A percentile compares a stretch with the other conserved stretches of the same genome.
phyloP scores from a whole-genome alignment of 148 eudicot genomes.

The Camellia lanceoleosa region DNA sequence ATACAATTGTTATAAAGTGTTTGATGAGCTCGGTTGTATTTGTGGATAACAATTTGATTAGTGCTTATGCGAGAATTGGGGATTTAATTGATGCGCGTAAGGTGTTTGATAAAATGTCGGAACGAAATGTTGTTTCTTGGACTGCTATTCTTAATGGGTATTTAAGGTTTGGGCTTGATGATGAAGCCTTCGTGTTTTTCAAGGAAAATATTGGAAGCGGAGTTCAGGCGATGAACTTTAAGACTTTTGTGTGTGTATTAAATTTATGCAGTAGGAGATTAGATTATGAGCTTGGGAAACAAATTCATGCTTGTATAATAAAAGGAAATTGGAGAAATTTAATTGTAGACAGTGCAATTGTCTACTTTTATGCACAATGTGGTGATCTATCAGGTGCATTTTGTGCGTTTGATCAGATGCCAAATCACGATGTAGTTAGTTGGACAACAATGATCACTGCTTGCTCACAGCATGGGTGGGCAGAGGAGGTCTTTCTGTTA shows the following conservation, averaged over 20 bases:
- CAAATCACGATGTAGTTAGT: constrained; percentile 61
- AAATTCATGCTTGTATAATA: constrained; percentile 60
- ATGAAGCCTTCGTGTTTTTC: constrained; percentile 49
- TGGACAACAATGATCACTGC: constrained; percentile 86
- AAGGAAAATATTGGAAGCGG: constrained; percentile 39
- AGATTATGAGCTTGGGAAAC: constrained; percentile 61
- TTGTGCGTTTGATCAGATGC: constrained; percentile 55
- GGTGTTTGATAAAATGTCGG: constrained; percentile 25
- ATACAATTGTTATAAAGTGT: constrained; percentile 45
- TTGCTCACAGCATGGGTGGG: constrained; percentile 58
- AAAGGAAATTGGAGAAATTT: constrained; percentile 46
- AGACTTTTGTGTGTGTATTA: constrained; percentile 61
- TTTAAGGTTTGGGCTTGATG: constrained; percentile 45
- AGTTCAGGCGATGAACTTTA: constrained; percentile 38
- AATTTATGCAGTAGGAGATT: constrained; percentile 57
- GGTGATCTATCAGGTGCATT: constrained; percentile 57
- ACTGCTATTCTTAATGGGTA: constrained; percentile 79
- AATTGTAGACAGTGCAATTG: constrained; percentile 53
- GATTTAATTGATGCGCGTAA: constrained; percentile 48
- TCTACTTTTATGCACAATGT: constrained; percentile 64
- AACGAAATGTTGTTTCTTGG: constrained; percentile 76
- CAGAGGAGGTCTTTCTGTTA: constrained; percentile 46
- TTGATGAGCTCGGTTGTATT: constrained; percentile 18
- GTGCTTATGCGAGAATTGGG: constrained; percentile 41
- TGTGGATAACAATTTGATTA: constrained; percentile 59